Percentiles rank a stretch among this genome's conserved stretches.
phyloP scores from a whole-genome alignment of 768 basidiomycete genomes.

The Collybia sp. region DNA sequence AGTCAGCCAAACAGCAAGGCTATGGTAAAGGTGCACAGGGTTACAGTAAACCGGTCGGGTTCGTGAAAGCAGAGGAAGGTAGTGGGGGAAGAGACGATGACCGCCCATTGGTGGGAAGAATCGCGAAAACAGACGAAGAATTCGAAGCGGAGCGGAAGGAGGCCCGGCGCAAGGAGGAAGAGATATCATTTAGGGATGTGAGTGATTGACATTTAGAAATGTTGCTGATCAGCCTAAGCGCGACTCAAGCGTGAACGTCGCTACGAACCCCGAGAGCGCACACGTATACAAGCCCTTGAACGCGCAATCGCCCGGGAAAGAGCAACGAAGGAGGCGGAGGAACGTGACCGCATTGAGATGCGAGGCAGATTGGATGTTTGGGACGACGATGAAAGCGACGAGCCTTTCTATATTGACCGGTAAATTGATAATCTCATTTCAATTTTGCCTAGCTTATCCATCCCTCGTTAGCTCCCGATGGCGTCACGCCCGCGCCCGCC shows the following conservation, averaged over 20 bases:
- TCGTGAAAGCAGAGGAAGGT: constrained; percentile 66
- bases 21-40: constrained; percentile 69
- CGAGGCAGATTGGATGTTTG: constrained; percentile 79
- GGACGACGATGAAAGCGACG: constrained; percentile 92
- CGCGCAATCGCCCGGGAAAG: constrained; percentile 71
- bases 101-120: constrained; percentile 28
- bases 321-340: constrained; percentile 70
- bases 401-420: constrained; percentile 91
- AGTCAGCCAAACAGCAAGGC: constrained; percentile 40
- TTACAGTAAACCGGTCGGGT: constrained; percentile 76
- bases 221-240: background rate
- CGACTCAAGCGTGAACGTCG: constrained; percentile 80
- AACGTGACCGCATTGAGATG: constrained; percentile 77
- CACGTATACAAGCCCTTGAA: constrained; percentile 73
- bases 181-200: constrained; percentile 83
- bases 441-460: background rate
- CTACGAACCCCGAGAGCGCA: constrained; percentile 88
- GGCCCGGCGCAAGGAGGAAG: constrained; percentile 71
- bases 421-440: constrained; percentile 17
- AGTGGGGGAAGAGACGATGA: constrained; percentile 26
- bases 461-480: constrained; percentile 63
- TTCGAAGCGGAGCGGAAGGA: constrained; percentile 80
- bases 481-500: constrained; percentile 70
- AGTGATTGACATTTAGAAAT: constrained; percentile 23
- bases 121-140: constrained; percentile 80